Conservation (phyloP, 2,329 filamentous ascomycete species). For the Clonostachys byssicola region DNA sequence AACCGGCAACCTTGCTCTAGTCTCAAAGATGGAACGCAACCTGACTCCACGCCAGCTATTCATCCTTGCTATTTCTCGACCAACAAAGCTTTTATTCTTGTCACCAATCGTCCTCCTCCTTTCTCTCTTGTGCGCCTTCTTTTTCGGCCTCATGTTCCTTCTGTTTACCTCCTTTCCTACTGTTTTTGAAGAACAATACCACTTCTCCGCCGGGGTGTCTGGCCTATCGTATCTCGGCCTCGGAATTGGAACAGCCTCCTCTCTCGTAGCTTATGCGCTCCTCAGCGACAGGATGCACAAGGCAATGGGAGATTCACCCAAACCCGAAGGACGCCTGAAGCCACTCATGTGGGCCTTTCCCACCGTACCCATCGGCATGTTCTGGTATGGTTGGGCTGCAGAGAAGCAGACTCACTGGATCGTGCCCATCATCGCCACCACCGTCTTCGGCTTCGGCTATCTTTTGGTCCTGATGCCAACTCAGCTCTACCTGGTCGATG, state of each 20-base stretch:
- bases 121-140: constrained; percentile 47
- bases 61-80: constrained; percentile 44
- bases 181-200: constrained; percentile 37
- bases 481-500: constrained; percentile 56
- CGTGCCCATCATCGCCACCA: constrained; percentile 53
- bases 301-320: constrained; percentile 17
- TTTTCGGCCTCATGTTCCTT: constrained; percentile 51
- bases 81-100: constrained; percentile 48
- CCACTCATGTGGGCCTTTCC: constrained; percentile 37
- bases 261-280: constrained; percentile 29
- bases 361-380: constrained; percentile 41
- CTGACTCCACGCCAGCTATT: constrained; percentile 24
- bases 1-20: constrained; percentile 10
- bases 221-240: constrained; percentile 45
- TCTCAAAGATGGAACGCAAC: background rate
- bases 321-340: constrained; percentile 33
- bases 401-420: constrained; percentile 47
- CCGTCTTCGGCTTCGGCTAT: constrained; percentile 32
- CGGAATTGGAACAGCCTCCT: constrained; percentile 38
- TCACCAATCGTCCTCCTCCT: constrained; percentile 47
- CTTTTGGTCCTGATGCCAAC: constrained; percentile 24
- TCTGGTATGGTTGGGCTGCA: constrained; percentile 44
- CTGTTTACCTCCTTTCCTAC: constrained; percentile 31
- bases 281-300: constrained; percentile 15
- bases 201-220: constrained; percentile 36